Evolutionary conservation across 352 stramenopile species (phyloP).

Genomic region (Globisporangium iwayamae): DNA sequence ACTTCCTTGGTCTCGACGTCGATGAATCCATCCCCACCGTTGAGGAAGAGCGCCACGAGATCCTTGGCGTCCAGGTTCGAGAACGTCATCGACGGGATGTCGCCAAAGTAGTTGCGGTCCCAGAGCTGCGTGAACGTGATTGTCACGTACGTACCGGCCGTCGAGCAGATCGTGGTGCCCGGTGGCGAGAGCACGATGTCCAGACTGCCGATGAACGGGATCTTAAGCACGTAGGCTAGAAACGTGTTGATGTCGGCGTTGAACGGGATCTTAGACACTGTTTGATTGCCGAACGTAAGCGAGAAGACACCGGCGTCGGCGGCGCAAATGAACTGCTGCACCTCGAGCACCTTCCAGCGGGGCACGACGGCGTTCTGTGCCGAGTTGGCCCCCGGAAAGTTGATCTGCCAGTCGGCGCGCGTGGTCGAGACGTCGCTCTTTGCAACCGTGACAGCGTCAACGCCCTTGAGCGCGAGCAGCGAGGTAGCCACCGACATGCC

Average conservation of each 20-base stretch:
- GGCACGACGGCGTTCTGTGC: conserved; percentile 49
- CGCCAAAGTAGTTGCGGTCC: conserved; percentile 45
- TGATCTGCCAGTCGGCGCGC: conserved; percentile 47
- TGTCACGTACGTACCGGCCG: conserved; percentile 56
- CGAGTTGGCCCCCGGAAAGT: conserved; percentile 40
- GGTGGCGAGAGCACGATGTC: conserved; percentile 37
- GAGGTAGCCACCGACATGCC: conserved; percentile 47
- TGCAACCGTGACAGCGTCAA: conserved; percentile 36
- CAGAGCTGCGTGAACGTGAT: conserved; percentile 52
- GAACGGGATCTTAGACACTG: conserved; percentile 52
- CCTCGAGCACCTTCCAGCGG: conserved; percentile 56
- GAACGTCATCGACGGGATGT: conserved; percentile 62
- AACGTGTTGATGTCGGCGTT: conserved; percentile 61
- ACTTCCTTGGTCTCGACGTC: conserved; percentile 64
- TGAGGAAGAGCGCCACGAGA: conserved; percentile 40
- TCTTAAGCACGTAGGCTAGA: conserved; percentile 27
- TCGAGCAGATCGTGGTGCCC: conserved; percentile 43
- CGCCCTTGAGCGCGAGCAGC: conserved; percentile 35
- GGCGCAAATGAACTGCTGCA: conserved; percentile 79
- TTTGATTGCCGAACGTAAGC: conserved; percentile 52
- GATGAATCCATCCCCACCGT: conserved; percentile 48
- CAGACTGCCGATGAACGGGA: conserved; percentile 46
- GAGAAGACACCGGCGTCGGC: conserved; percentile 56
- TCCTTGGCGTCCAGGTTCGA: conserved; percentile 51
- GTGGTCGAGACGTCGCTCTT: conserved; percentile 25